Base-by-base conservation (phyloP, 2,329 filamentous ascomycete genomes). In the Penicillium sp. region DNA sequence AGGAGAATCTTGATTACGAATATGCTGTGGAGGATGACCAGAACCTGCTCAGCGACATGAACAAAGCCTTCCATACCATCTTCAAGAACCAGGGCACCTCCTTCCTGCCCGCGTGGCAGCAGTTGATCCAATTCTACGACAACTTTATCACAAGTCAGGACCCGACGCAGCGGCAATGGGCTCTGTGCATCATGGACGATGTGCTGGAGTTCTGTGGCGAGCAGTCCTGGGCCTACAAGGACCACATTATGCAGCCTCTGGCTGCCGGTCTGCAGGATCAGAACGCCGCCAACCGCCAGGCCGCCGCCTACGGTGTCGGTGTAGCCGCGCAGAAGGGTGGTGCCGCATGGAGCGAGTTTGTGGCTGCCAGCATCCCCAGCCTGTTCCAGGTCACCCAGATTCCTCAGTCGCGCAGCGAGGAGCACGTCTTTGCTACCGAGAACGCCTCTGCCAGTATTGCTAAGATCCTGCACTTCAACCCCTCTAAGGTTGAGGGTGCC, bases 41-140 rank as follows among this genome's bases (percentile, higher is more conserved):
- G 71, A 95, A 89, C 18, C 78, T 98, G 14, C 79, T 98, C 35
- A 95, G 90, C 1, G 93, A 98, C 65, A 98, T 98, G 93, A 98
- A 98, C 81, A 98, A 98, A 77, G 91, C 93, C 0, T 98, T 95
- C 79, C 93, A 98, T 71, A 91, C 89, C 50, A 89, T 98, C 56
- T 98, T 98, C 79, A 97, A 97, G 77, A 90, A 95, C 73, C 89
- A 96, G 66, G 87, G 88, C 20, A 77, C 82, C 8, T 75, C 79
- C 9, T 98, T 98, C 77, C 77, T 98, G 44, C 85, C 84, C 4
- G 77, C 88, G 34, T 98, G 91, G 90, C 87, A 95, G 66, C 81
- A 82, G 43, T 77, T 98, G 20, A 82, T 95, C 68, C 75, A 79
- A 9, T 95, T 89, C 46, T 97, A 97, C 68, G 84, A 90, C 59